Conservation (phyloP, 176 grass and related monocot species). For the Eragrostis curvula region DNA sequence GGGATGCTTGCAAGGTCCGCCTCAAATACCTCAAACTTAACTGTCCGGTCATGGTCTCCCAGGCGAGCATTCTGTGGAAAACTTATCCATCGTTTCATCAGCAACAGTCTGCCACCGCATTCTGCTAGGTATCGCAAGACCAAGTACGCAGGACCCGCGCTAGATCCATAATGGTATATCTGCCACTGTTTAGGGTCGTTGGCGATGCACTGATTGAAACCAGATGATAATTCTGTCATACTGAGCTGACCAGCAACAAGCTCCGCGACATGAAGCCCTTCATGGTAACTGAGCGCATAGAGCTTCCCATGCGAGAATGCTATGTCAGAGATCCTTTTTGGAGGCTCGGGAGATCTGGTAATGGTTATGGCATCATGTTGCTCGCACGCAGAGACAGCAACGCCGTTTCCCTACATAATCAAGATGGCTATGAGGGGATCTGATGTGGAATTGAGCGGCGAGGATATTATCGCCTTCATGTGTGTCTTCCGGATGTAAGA, state of each 20-base stretch:
- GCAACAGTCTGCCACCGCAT: neutral
- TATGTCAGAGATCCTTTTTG: neutral
- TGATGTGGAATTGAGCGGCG: neutral
- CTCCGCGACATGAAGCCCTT: neutral
- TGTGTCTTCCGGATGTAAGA: too few species aligned
- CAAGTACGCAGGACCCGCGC: neutral
- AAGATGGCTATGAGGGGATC: neutral
- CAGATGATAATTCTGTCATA: neutral
- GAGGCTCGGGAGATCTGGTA: too few species aligned
- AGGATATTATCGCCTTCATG: neutral
- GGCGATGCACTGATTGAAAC: neutral
- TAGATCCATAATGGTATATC: neutral
- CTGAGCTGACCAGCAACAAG: neutral
- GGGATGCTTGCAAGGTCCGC: neutral
- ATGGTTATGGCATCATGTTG: neutral
- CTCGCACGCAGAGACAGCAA: slow-evolving; percentile 6
- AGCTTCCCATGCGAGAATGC: neutral
- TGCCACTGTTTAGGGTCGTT: neutral
- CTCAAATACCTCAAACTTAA: neutral
- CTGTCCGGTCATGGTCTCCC: neutral
- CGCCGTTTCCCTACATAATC: neutral
- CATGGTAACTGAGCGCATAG: neutral
- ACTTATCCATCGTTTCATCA: slow-evolving; percentile 17
- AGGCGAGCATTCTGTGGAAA: neutral
- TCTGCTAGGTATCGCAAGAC: neutral